Base-by-base conservation (phyloP, 2,329 filamentous ascomycete species). In the Penicillium sp. region DNA sequence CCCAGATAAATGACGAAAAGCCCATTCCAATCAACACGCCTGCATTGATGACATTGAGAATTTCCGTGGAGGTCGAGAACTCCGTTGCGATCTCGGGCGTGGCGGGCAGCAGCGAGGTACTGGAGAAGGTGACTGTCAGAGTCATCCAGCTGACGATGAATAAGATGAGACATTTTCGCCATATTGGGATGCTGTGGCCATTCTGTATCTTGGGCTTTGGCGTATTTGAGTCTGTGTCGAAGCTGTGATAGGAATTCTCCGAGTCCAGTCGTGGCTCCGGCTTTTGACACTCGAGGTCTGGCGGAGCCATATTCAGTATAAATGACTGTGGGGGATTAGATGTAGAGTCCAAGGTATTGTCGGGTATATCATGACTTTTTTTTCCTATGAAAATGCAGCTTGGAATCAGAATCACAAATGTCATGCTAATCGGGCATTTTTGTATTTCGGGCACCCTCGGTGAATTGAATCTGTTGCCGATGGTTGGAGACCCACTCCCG, bases 111-210 rank as follows among this genome's bases (percentile, higher is more conserved):
- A 75, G 54, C 3, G 71, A 70, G 9, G 73, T 74, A 52, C 66
- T 70, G n/a, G 68, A 71, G 53, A 72, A 75, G 33, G 71, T 72
- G 6, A 69, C 63, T 1, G 67, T 62, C 4, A 75, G 59, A 1
- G 71, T 69, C 61, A 72, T 68, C 70, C 70, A 75, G 51, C 69
- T 72, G 24, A 68, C 66, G 9, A 66, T 55, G 53, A 74, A 72
- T 35, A 74, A 60, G 24, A 75, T 72, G 20, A 73, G 57, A 20
- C 53, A 65, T 62, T 75, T 75, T 24, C 64, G 65, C 70, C 70
- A 72, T 47, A 42, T 47, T 7, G 68, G 65, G 10, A 68, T 56
- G 5, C 43, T 28, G 44, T 63, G 64, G n/a, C 59, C 60, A 1
- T 51, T 49, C 32, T 51, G 50, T 24, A 31, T 46, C 40, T 55